These are phyloP conservation scores for Epichloe typhina DNA, from an alignment of 2,329 filamentous ascomycete genomes.

Conservation along the genomic window DNA sequence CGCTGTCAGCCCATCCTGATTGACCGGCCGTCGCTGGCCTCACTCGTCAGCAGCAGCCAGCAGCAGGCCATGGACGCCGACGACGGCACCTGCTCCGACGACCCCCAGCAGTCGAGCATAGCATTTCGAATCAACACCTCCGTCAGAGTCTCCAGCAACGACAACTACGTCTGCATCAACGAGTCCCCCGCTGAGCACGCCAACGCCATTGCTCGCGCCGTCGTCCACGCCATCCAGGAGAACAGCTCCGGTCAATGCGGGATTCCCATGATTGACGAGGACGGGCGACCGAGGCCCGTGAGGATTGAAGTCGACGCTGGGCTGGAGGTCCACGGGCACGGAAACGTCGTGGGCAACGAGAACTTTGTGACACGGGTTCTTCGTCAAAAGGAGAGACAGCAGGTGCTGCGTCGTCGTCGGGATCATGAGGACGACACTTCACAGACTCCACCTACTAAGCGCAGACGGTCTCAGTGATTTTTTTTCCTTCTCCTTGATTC, in stretches of 20 bases:
- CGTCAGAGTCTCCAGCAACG: constrained; percentile 30
- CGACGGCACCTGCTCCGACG: not conserved
- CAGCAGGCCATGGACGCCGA: not conserved
- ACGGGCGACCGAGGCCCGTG: constrained; percentile 28
- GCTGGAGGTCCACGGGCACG: constrained; percentile 28
- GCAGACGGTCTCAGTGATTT: constrained; percentile 3
- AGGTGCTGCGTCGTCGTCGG: constrained; percentile 7
- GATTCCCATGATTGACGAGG: constrained; percentile 33
- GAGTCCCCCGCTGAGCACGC: constrained; percentile 26
- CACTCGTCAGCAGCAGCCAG: not conserved
- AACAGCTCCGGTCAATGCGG: constrained; percentile 25
- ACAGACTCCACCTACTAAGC: not conserved
- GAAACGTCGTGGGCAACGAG: constrained; percentile 30
- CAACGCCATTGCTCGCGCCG: constrained; percentile 28
- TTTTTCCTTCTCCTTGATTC: not conserved
- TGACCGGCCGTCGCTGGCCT: not conserved
- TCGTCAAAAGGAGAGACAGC: not conserved
- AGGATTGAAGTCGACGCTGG: constrained; percentile 32
- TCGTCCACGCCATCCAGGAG: constrained; percentile 31
- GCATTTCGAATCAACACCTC: constrained; percentile 34
- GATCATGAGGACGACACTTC: constrained; percentile 8
- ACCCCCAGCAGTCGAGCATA: constrained; percentile 22
- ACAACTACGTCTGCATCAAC: constrained; percentile 34
- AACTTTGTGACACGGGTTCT: constrained; percentile 17
- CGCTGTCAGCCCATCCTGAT: not conserved